These are phyloP conservation scores for Trichoderma sp. DNA, from an alignment of 2,329 filamentous ascomycete species.

Conservation along the genomic window DNA sequence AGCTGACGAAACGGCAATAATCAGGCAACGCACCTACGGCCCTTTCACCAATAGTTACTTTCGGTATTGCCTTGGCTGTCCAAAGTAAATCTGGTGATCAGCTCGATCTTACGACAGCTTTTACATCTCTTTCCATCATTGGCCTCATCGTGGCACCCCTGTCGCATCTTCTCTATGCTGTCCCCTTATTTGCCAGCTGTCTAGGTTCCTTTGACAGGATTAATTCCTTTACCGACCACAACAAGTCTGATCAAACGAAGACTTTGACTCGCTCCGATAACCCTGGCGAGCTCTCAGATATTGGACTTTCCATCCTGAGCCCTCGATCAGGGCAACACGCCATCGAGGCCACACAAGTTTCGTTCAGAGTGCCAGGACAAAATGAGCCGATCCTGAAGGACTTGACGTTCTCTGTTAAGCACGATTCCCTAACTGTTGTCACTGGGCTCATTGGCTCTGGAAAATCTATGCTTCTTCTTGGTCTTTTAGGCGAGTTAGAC, in stretches of 20 bases:
- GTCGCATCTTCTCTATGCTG: constrained; percentile 31
- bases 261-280: not conserved
- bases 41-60: constrained; percentile 32
- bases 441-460: constrained; percentile 19
- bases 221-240: constrained; percentile 25
- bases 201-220: constrained; percentile 35
- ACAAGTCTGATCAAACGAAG: not conserved
- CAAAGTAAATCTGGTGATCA: not conserved
- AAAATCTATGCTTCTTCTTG: constrained; percentile 17
- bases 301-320: too few relatives aligned
- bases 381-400: constrained; percentile 1
- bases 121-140: constrained; percentile 36
- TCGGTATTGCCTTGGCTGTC: constrained; percentile 32
- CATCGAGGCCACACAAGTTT: not conserved
- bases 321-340: not conserved
- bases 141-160: constrained; percentile 32
- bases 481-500: constrained; percentile 16
- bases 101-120: constrained; percentile 28
- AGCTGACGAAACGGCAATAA: constrained; percentile 16
- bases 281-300: not conserved
- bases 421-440: constrained; percentile 1
- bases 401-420: not conserved
- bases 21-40: constrained; percentile 24
- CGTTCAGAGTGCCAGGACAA: not conserved
- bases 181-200: constrained; percentile 33